Evolutionary conservation across 495 filamentous ascomycete species (phyloP).

Genomic region (Penicilliopsis zonata): DNA sequence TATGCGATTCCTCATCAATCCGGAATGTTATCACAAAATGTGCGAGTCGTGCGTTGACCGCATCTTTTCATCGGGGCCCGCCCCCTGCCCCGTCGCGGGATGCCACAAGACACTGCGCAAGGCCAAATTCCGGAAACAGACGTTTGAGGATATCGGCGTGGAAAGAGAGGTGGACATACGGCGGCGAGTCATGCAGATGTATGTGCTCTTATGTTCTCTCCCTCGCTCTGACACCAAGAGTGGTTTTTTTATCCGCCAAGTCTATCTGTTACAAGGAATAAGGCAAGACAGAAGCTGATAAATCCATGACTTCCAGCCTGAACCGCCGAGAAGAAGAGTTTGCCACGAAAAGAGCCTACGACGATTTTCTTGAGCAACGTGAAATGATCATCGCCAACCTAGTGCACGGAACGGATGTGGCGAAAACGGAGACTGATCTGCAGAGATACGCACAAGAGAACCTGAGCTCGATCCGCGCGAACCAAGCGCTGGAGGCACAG

Average conservation of each 20-base stretch:
- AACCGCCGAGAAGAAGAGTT: constrained; percentile 90
- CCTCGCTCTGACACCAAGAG: neutral
- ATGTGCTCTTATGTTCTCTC: constrained; percentile 6
- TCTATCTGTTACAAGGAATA: too few species aligned
- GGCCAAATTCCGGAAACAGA: constrained; percentile 70
- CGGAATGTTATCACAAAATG: constrained; percentile 98
- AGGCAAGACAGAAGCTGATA: neutral
- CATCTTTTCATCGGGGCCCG: constrained; percentile 82
- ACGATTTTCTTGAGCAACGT: constrained; percentile 89
- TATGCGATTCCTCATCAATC: constrained; percentile 91
- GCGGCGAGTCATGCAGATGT: constrained; percentile 62
- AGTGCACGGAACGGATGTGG: constrained; percentile 55
- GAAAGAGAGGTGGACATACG: constrained; percentile 94
- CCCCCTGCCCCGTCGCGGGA: constrained; percentile 78
- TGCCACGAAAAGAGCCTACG: constrained; percentile 64
- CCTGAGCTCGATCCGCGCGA: constrained; percentile 42
- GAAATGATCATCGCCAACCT: constrained; percentile 86
- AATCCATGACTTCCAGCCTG: constrained; percentile 34
- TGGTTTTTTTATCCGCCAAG: too few species aligned
- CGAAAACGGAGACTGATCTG: constrained; percentile 58
- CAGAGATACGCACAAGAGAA: constrained; percentile 56
- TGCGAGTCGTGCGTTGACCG: constrained; percentile 90
- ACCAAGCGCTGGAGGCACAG: constrained; percentile 37
- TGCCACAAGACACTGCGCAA: constrained; percentile 80
- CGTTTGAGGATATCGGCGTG: constrained; percentile 79